Percentiles rank a stretch among this genome's conserved stretches.
These are phyloP conservation scores for Zalerion maritima DNA, from an alignment of 495 filamentous ascomycete genomes.

Conservation along the genomic window DNA sequence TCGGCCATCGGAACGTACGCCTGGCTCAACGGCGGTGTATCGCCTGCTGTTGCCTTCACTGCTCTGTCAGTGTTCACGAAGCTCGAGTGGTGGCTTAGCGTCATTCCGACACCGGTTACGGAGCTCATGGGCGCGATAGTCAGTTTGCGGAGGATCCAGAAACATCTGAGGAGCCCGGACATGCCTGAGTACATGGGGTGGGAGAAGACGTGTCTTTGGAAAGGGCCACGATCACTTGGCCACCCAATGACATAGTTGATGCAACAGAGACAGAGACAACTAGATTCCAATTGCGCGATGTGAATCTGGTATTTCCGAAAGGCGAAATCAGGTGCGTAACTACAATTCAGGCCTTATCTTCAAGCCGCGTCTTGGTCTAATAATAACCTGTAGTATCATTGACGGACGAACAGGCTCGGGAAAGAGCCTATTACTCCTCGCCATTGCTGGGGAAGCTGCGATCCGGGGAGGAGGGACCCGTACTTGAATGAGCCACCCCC, in stretches of 20 bases:
- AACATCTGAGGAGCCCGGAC: slow-evolving; percentile 5
- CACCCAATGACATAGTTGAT: slow-evolving; percentile 4
- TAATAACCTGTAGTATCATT: too few species aligned
- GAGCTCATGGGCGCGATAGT: slow-evolving; percentile 7
- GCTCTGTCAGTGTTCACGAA: slow-evolving; percentile 12
- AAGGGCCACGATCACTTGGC: slow-evolving; percentile 8
- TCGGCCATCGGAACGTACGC: slow-evolving; percentile 11
- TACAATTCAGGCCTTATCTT: too few species aligned
- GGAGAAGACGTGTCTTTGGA: slow-evolving; percentile 9
- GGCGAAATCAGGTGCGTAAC: slow-evolving; percentile 7
- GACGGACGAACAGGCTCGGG: slow-evolving; percentile 42
- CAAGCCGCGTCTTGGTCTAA: too few species aligned
- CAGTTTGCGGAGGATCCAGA: slow-evolving; percentile 9
- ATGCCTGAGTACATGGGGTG: slow-evolving; percentile 5
- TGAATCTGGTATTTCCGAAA: slow-evolving; percentile 10
- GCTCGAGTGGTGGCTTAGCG: slow-evolving; percentile 8
- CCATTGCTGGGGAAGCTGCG: slow-evolving; percentile 43
- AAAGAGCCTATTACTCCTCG: slow-evolving; percentile 40
- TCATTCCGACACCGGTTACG: slow-evolving; percentile 12
- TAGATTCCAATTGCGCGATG: slow-evolving; percentile 9
- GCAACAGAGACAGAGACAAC: slow-evolving; percentile 2
- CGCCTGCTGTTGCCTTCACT: slow-evolving; percentile 19
- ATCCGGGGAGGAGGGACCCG: slow-evolving; percentile 29
- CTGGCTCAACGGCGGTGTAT: slow-evolving; percentile 6
- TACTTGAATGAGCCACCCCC: slow-evolving; percentile 23